Conservation (phyloP, 176 grass and related monocot genomes). For the Hyparrhenia diplandra region DNA sequence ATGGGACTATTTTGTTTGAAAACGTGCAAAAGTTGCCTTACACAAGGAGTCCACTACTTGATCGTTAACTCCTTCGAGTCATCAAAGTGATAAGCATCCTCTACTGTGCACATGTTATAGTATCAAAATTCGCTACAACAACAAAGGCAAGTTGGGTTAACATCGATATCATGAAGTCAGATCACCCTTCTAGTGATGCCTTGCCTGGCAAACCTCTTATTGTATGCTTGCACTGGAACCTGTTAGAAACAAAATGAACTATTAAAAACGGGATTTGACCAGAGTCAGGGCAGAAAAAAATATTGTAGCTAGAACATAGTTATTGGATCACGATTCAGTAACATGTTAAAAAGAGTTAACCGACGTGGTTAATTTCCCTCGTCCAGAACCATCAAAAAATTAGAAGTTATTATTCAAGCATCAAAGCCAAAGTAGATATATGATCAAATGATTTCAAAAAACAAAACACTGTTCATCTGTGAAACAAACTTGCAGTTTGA, state of each 20-base stretch:
- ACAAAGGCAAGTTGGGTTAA: background rate
- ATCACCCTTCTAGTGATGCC: constrained; percentile 60
- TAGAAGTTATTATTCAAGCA: background rate
- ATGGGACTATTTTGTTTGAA: background rate
- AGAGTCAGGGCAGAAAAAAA: background rate
- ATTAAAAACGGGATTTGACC: background rate
- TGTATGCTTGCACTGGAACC: constrained; percentile 90
- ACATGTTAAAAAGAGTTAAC: background rate
- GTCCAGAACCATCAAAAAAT: background rate
- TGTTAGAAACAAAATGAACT: constrained; percentile 21
- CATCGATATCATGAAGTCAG: background rate
- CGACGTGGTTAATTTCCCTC: background rate
- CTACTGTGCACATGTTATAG: constrained; percentile 10
- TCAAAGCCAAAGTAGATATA: background rate
- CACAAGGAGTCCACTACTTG: background rate
- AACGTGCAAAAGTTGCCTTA: background rate
- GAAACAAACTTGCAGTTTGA: constrained; percentile 14
- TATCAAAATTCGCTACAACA: constrained; percentile 1
- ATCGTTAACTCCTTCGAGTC: too few species aligned
- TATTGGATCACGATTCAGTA: background rate
- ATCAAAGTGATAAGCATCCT: background rate
- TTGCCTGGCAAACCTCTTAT: constrained; percentile 80
- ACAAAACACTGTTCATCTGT: background rate
- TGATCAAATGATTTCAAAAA: background rate
- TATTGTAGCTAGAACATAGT: background rate